Base-by-base conservation (phyloP, 2,329 filamentous ascomycete species). In the Diplodia corticola region DNA sequence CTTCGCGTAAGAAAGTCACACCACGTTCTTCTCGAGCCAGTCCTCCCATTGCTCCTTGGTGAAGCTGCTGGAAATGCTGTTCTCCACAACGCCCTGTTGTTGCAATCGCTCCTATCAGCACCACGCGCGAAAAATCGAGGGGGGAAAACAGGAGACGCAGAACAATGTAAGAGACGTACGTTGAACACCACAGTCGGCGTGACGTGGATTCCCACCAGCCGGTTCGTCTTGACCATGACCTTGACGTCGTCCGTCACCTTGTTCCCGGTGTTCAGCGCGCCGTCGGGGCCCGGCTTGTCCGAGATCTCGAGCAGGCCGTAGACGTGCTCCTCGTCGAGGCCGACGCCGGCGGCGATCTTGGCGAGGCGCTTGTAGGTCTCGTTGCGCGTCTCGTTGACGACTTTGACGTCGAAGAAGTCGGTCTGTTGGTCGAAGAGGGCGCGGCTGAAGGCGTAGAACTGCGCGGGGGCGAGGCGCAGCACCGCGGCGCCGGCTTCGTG, bases 131-230 rank as follows among this genome's bases (percentile, higher is more conserved):
- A 9, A 33, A 10, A 33, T 44, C 17, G n/a, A n/a, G n/a, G n/a
- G n/a, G n/a, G n/a, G n/a, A n/a, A n/a, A n/a, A n/a, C n/a, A n/a
- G n/a, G n/a, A n/a, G n/a, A n/a, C n/a, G n/a, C n/a, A n/a, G n/a
- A n/a, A n/a, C n/a, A n/a, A n/a, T n/a, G n/a, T n/a, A 6, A 26
- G 0, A 55, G 26, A 60, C 73, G 70, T 68, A 79, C 93, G 78
- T 98, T 88, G 77, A 96, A 93, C 59, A 96, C 83, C 22, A 94
- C 92, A 0, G 93, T 97, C 1, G 94, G 94, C 49, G 92, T 94
- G 48, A 97, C 92, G 81, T 98, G 94, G 50, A 97, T 87, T 13
- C 93, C 91, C 9, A 91, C 85, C 70, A 95, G 79, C 50, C 94
- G 83, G 72, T 91, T 84, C 48, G 65, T 66, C 64, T 93, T 96